These are phyloP conservation scores for Aspergillus hortae DNA, from an alignment of 2,329 filamentous ascomycete species.

Conservation along the genomic window DNA sequence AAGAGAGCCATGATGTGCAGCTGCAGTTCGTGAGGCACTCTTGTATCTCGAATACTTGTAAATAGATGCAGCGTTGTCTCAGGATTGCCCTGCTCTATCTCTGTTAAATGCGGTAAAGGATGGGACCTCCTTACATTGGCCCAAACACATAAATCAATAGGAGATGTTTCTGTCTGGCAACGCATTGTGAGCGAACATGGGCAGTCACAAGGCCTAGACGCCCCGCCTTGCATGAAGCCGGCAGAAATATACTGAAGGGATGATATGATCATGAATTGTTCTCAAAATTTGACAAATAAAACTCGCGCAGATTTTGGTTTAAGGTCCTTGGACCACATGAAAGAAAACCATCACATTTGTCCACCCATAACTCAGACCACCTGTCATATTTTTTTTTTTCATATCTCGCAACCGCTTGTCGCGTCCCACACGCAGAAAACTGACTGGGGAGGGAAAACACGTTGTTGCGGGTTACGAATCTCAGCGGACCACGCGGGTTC, in stretches of 20 bases:
- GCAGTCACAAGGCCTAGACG: too few relatives aligned
- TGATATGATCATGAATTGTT: conserved; percentile 2
- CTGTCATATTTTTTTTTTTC: conserved; percentile 16
- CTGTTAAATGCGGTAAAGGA: too few relatives aligned
- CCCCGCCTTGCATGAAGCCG: too few relatives aligned
- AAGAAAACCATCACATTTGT: conserved; percentile 17
- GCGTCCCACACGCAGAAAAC: conserved; percentile 13
- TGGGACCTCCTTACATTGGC: too few relatives aligned
- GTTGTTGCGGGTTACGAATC: conserved; percentile 9
- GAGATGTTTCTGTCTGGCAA: too few relatives aligned
- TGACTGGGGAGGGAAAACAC: conserved; percentile 4
- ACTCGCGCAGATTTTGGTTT: conserved; percentile 3
- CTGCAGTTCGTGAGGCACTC: conserved; percentile 68
- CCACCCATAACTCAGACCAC: conserved; percentile 25
- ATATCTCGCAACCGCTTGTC: conserved; percentile 6
- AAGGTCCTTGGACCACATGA: conserved; percentile 19
- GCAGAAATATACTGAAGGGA: too few relatives aligned
- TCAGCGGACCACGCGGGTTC: conserved; percentile 3
- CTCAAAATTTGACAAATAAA: conserved; percentile 6
- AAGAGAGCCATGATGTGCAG: conserved; percentile 87
- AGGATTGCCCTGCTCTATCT: not conserved
- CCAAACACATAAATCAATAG: too few relatives aligned
- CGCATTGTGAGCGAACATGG: too few relatives aligned
- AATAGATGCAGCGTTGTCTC: not conserved
- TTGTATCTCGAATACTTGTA: too few relatives aligned